Base-by-base conservation (phyloP, 768 basidiomycete species). In the Phylloporus sp. region DNA sequence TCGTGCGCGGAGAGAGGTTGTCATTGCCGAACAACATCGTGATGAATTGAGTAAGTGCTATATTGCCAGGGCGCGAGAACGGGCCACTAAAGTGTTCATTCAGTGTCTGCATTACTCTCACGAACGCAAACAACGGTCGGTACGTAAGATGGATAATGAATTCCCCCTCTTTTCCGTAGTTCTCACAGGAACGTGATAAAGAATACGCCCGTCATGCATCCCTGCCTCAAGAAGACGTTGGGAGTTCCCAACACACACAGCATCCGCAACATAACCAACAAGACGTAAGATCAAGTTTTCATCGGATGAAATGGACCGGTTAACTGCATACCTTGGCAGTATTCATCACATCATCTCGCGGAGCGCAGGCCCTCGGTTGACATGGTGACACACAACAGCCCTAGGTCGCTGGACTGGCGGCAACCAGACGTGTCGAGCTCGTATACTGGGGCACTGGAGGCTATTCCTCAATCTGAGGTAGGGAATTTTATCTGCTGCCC, bases 21-120 rank as follows among this genome's bases (percentile, higher is more conserved):
- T 66, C 6, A 71, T 80, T 49, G 82, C 83, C 47, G 86, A 88
- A 60, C 84, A 83, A 65, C 80, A 84, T 43, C 78, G 85, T 56
- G 86, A 88, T 59, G 83, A 85, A 52, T 63, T 76, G 52, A 72
- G 75, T 76, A 63, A 61, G 74, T 63, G 49, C 22, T 6, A 18
- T 49, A 26, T 8, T 38, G 18, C 20, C 31, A 53, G 49, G 45
- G 52, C 50, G 50, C 53, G 47, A 62, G 58, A 59, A 59, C 10
- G 8, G 23, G 20, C 39, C 56, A 49, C 54, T 58, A 53, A 70
- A 53, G 38, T 47, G 46, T 27, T 45, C 50, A 49, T 49, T 45
- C 56, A 69, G 68, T 69, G 69, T 59, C 67, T 50, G 57, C 65
- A 11, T 56, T 69, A n/a, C 67, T 69, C 57, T 65, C 69, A 58